Percentiles rank a stretch among this genome's conserved stretches.
Conservation (phyloP, 2,329 filamentous ascomycete genomes). For the Colletotrichum karsti region DNA sequence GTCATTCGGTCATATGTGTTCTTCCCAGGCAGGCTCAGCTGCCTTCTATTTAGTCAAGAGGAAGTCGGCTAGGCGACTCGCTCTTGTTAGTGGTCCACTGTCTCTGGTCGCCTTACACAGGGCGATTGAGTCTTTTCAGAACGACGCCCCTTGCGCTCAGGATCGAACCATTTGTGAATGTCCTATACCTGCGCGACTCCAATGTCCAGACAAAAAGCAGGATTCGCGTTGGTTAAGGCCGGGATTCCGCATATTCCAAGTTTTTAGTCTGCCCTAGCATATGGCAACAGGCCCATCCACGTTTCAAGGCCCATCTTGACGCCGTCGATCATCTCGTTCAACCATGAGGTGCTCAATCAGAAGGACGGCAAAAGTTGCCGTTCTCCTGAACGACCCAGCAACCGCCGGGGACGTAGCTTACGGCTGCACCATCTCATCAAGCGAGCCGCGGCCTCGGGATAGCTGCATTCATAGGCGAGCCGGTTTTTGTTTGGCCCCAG, state of each 20-base stretch:
- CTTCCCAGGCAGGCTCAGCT: too few species aligned
- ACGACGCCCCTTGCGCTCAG: too few species aligned
- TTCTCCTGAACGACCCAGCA: neutral
- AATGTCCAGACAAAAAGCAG: too few species aligned
- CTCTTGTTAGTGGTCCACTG: too few species aligned
- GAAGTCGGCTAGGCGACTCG: too few species aligned
- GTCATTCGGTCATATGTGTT: too few species aligned
- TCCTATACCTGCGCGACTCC: too few species aligned
- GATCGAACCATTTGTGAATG: too few species aligned
- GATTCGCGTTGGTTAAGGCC: too few species aligned
- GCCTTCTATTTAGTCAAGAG: too few species aligned
- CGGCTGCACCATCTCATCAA: neutral
- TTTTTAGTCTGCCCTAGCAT: neutral
- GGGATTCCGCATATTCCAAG: neutral
- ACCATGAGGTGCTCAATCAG: neutral
- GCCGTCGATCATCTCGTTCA: neutral
- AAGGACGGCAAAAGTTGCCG: neutral
- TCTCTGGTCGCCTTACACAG: too few species aligned
- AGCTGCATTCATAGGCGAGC: neutral
- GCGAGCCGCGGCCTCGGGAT: slow-evolving; percentile 1
- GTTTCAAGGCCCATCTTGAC: neutral
- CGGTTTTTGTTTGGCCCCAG: neutral
- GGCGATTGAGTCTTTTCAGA: too few species aligned
- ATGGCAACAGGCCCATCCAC: neutral
- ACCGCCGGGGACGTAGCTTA: neutral